phyloP scores from a whole-genome alignment of 257 asterid species.

The Gentiana macrophylla region DNA sequence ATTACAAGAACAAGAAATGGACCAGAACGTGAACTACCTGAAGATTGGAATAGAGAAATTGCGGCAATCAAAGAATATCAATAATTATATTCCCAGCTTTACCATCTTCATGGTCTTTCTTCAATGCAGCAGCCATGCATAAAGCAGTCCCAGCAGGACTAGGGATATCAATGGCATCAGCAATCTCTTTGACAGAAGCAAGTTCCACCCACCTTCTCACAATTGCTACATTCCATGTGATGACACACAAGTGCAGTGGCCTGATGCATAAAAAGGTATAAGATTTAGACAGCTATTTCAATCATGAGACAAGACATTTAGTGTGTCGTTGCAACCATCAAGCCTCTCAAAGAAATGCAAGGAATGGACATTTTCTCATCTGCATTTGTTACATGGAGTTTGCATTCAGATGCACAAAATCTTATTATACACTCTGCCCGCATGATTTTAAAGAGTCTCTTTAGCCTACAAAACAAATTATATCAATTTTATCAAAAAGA shows the following conservation, averaged over 20 bases:
- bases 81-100: slow-evolving; percentile 12
- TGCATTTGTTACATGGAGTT: too few relatives aligned
- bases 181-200: slow-evolving; percentile 62
- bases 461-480: too few relatives aligned
- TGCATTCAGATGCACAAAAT: too few relatives aligned
- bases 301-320: background rate
- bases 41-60: background rate
- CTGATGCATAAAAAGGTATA: slow-evolving; percentile 31
- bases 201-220: slow-evolving; percentile 93
- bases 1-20: background rate
- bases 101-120: slow-evolving; percentile 94
- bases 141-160: slow-evolving; percentile 84
- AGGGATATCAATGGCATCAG: slow-evolving; percentile 80
- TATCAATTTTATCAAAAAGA: too few relatives aligned
- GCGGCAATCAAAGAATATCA: background rate
- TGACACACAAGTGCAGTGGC: slow-evolving; percentile 84
- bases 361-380: too few relatives aligned
- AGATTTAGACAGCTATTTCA: background rate
- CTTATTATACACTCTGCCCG: too few relatives aligned
- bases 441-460: too few relatives aligned
- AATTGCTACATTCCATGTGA: slow-evolving; percentile 89
- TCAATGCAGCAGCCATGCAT: slow-evolving; percentile 94
- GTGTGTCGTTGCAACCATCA: background rate
- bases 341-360: background rate
- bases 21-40: background rate